phyloP scores from a whole-genome alignment of 140 eudicot species.

The Senecio squalidus region DNA sequence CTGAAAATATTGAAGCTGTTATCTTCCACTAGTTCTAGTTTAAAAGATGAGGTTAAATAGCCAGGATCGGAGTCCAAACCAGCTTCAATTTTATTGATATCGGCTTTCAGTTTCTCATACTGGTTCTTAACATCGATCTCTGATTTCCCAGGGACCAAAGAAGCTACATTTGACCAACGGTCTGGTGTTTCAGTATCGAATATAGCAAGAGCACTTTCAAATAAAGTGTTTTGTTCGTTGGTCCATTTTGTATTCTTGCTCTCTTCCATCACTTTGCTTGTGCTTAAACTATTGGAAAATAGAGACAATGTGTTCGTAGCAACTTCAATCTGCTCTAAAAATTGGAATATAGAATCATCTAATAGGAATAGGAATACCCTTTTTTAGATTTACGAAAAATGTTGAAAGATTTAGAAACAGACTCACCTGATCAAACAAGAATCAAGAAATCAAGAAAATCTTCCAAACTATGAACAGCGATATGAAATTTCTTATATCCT shows the following conservation, averaged over 20 bases:
- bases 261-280: slow-evolving; percentile 9
- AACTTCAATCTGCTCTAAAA: slow-evolving; percentile 9
- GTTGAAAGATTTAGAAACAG: slow-evolving; percentile 3
- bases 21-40: slow-evolving; percentile 42
- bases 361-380: slow-evolving; percentile 3
- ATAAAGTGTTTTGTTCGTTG: slow-evolving; percentile 31
- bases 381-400: slow-evolving; percentile 6
- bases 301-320: slow-evolving; percentile 19
- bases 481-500: slow-evolving; percentile 18
- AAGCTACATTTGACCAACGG: slow-evolving; percentile 74
- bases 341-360: not conserved
- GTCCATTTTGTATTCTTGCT: slow-evolving; percentile 33
- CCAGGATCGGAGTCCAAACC: slow-evolving; percentile 70
- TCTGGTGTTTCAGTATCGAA: slow-evolving; percentile 72
- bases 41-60: slow-evolving; percentile 38
- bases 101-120: slow-evolving; percentile 62
- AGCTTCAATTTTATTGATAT: slow-evolving; percentile 74
- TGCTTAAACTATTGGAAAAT: slow-evolving; percentile 22
- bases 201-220: slow-evolving; percentile 47
- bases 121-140: slow-evolving; percentile 74
- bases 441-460: slow-evolving; percentile 31
- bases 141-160: slow-evolving; percentile 78
- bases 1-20: slow-evolving; percentile 23
- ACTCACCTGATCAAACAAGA: slow-evolving; percentile 31
- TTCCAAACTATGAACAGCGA: slow-evolving; percentile 7